Evolutionary conservation across 192 early-diverging fungal species (phyloP).

Genomic region (Coemansia sp.): DNA sequence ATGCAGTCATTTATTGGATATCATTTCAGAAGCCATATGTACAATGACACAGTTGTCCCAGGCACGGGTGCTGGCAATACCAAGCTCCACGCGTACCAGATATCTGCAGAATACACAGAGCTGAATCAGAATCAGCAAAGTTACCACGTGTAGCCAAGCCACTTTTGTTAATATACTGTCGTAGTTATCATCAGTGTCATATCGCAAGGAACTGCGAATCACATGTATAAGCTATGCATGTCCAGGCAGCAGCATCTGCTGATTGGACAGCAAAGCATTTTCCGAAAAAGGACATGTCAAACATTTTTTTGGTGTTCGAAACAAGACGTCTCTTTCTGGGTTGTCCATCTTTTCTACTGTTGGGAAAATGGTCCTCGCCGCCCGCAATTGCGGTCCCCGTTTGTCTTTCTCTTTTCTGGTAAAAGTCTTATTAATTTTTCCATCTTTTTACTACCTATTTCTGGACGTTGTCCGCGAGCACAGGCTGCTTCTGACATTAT

Average conservation of each 20-base stretch:
- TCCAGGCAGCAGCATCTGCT: background rate
- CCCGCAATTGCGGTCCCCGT: background rate
- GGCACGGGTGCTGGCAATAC: background rate
- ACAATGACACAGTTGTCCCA: background rate
- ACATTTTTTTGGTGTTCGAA: background rate
- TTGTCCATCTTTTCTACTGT: background rate
- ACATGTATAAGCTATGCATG: background rate
- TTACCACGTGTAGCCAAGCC: constrained; percentile 6
- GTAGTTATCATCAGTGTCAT: background rate
- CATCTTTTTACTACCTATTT: background rate
- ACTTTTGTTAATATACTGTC: background rate
- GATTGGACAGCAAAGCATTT: background rate
- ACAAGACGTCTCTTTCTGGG: background rate
- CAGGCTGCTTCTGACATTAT: constrained; percentile 2
- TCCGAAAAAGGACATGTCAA: background rate
- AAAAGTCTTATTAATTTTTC: background rate
- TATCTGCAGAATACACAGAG: background rate
- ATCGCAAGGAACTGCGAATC: background rate
- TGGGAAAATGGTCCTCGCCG: background rate
- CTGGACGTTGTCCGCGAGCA: background rate
- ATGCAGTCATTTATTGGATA: constrained; percentile 36
- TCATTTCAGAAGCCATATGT: constrained; percentile 8
- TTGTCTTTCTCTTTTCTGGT: constrained; percentile 3
- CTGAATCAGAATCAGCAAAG: constrained; percentile 7
- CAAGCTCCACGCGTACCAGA: constrained; percentile 10